Evolutionary conservation across 768 basidiomycete species (phyloP).

Genomic region (Lentinula sp.): DNA sequence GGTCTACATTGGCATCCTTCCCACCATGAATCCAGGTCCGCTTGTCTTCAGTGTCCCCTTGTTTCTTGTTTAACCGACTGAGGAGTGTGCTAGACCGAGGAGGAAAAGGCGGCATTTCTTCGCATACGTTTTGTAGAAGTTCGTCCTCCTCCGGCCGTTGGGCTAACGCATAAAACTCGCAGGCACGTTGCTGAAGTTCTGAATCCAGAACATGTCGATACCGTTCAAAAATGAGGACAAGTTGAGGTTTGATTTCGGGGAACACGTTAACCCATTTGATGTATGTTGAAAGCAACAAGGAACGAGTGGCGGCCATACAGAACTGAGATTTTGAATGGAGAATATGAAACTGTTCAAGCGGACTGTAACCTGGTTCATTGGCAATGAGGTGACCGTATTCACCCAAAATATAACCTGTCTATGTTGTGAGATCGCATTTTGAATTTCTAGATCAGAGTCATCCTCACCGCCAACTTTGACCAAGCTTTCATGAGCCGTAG

Average conservation of each 20-base stretch:
- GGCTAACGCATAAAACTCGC: constrained; percentile 92
- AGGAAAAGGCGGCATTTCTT: constrained; percentile 99
- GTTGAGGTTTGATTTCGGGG: constrained; percentile 94
- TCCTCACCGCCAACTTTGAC: constrained; percentile 89
- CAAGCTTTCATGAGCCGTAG: constrained; percentile 85
- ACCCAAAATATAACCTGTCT: constrained; percentile 85
- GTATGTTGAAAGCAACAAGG: constrained; percentile 92
- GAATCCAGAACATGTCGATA: constrained; percentile 97
- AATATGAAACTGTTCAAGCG: constrained; percentile 88
- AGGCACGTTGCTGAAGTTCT: constrained; percentile 96
- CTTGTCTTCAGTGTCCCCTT: constrained; percentile 91
- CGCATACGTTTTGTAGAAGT: constrained; percentile 88
- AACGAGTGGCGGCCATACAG: constrained; percentile 86
- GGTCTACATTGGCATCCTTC: constrained; percentile 85
- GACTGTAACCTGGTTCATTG: constrained; percentile 90
- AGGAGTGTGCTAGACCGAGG: constrained; percentile 89
- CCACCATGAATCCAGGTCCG: constrained; percentile 93
- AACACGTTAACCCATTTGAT: constrained; percentile 99
- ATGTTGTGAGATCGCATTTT: background rate
- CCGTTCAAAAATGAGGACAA: constrained; percentile 92
- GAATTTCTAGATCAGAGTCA: background rate
- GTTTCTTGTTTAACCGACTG: constrained; percentile 81
- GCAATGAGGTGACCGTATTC: constrained; percentile 98
- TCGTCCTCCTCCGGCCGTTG: constrained; percentile 85
- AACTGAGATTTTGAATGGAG: constrained; percentile 94